Base-by-base conservation (phyloP, 1,284 basidiomycete species). In the Porogramme epimiltina region DNA sequence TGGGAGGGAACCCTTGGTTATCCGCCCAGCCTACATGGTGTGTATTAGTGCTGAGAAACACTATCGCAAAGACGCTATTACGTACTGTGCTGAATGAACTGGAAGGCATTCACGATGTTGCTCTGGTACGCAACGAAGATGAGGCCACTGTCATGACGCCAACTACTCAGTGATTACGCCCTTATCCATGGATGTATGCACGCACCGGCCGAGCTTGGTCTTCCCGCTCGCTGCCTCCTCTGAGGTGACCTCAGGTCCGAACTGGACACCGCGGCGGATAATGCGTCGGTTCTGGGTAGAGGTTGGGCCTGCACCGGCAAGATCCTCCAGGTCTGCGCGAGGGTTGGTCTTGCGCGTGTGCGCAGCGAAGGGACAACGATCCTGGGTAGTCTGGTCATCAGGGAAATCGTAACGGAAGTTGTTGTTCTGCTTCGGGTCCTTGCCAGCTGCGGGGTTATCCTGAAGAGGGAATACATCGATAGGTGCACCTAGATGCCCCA, bases 301-400 rank as follows among this genome's bases (percentile, higher is more conserved):
- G 9, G 42, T 6, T 2, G 28, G 28, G 28, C 13, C 13, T 13
- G 13, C n/a, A 16, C 10, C n/a, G 13, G 5, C n/a, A n/a, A 52
- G 47, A 3, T 42, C 41, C 25, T 54, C 55, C 13, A 58, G 40
- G 22, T 57, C 57, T 4, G 52, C 68, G 19, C 82, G 74, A n/a
- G 81, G 81, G 54, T 73, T 72, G 1, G 78, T 77, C 70, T 82
- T 82, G 49, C 81, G 75, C 47, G 78, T 69, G 59, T 84, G 82
- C 5, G 80, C 78, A 50, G 76, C 73, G 67, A 81, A 82, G 1
- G 82, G 81, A 62, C 81, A 83, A 18, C 70, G 69, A 20, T 57
- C 58, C 51, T 61, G 53, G 37, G 71, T 72, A 54, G 75, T 71
- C 25, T 38, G 54, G 52, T 57, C 55, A 8, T 51, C 44, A 3